phyloP scores from a whole-genome alignment of 2,329 filamentous ascomycete species.

The Pseudogymnoascus sp. region DNA sequence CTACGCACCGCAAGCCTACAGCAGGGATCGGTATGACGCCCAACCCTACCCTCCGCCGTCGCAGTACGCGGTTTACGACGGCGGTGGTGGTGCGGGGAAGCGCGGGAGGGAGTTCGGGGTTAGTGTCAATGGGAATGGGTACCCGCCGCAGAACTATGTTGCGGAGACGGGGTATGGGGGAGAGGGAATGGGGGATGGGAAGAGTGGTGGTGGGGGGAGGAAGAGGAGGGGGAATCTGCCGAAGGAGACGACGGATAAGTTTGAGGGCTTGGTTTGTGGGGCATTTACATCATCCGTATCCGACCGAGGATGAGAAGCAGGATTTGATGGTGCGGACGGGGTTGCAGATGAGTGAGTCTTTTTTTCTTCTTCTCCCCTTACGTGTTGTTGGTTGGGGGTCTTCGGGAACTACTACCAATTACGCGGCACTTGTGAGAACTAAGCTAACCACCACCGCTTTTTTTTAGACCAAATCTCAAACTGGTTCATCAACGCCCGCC shows the following conservation, averaged over 20 bases:
- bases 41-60: neutral
- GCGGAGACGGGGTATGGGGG: neutral
- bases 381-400: too few relatives aligned
- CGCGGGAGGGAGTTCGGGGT: neutral
- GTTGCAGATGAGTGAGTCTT: constrained; percentile 66
- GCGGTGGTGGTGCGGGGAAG: neutral
- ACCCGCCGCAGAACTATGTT: neutral
- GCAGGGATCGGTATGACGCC: neutral
- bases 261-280: constrained; percentile 73
- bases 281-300: constrained; percentile 77
- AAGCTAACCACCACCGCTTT: constrained; percentile 1
- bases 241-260: constrained; percentile 79
- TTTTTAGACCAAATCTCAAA: constrained; percentile 63
- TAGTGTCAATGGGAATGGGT: neutral
- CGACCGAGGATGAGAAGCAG: constrained; percentile 82
- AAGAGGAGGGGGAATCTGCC: constrained; percentile 78
- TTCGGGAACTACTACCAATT: too few relatives aligned
- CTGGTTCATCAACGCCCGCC: constrained; percentile 74
- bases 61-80: neutral
- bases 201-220: constrained; percentile 34
- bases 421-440: neutral
- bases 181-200: constrained; percentile 21
- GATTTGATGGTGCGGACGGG: constrained; percentile 70
- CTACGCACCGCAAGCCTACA: neutral
- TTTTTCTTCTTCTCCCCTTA: neutral